A percentile compares a stretch with the other conserved stretches of the same genome.
phyloP scores from a whole-genome alignment of 2,329 filamentous ascomycete species.

The Catunica adiposa region DNA sequence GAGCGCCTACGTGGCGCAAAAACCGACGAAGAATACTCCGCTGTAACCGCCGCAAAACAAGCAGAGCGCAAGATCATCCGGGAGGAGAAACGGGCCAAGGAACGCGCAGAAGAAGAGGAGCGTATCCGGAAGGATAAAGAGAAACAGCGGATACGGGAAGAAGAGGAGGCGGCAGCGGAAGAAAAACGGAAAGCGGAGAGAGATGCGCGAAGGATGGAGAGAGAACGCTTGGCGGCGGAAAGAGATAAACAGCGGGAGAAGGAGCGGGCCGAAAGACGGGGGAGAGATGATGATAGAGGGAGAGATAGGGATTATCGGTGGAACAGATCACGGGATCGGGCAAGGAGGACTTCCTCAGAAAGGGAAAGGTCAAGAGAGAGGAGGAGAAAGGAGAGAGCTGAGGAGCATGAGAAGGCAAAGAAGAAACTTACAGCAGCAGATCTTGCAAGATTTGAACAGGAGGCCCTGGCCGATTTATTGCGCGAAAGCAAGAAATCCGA shows the following conservation, averaged over 20 bases:
- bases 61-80: conserved; percentile 44
- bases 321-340: conserved; percentile 14
- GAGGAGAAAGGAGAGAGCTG: conserved; percentile 22
- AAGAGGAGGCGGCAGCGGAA: conserved; percentile 33
- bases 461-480: conserved; percentile 40
- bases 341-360: conserved; percentile 12
- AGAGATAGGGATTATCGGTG: conserved; percentile 17
- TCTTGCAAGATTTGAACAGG: conserved; percentile 38
- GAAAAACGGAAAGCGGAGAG: conserved; percentile 33
- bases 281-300: conserved; percentile 18
- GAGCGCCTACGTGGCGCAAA: conserved; percentile 51
- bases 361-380: conserved; percentile 18
- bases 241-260: conserved; percentile 30
- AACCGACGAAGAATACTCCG: conserved; percentile 57
- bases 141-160: conserved; percentile 35
- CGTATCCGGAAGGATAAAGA: conserved; percentile 41
- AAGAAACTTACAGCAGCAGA: conserved; percentile 42
- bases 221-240: conserved; percentile 39
- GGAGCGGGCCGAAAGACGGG: conserved; percentile 19
- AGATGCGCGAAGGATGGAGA: conserved; percentile 32
- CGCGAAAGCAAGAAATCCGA: conserved; percentile 39
- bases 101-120: conserved; percentile 45
- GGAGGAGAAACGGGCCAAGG: conserved; percentile 41
- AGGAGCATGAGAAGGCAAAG: conserved; percentile 28
- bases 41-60: conserved; percentile 44